Percentiles rank a stretch among this genome's conserved stretches.
Conservation (phyloP, 805 yeast species). For the Lachancea cidri region DNA sequence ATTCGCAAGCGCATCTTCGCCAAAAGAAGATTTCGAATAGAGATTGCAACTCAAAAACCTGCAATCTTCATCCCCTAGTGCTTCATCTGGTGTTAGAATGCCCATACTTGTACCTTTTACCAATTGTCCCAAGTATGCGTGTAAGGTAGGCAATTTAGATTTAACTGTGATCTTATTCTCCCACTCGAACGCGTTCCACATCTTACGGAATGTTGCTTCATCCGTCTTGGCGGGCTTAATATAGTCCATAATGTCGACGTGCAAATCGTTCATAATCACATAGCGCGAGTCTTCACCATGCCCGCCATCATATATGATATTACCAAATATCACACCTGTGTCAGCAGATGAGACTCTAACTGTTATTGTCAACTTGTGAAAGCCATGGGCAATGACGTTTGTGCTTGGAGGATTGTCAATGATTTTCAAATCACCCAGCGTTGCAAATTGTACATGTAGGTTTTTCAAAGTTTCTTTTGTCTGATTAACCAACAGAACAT, state of each 20-base stretch:
- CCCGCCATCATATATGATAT: slow-evolving; percentile 92
- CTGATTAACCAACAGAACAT: slow-evolving; percentile 90
- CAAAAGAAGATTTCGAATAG: slow-evolving; percentile 88
- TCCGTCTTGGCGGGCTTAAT: slow-evolving; percentile 91
- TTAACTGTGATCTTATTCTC: slow-evolving; percentile 93
- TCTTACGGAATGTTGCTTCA: slow-evolving; percentile 85
- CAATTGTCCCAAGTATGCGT: slow-evolving; percentile 71
- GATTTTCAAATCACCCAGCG: slow-evolving; percentile 92
- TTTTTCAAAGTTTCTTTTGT: slow-evolving; percentile 87
- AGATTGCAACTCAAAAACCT: slow-evolving; percentile 86
- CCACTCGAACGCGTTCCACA: slow-evolving; percentile 99
- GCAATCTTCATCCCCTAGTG: slow-evolving; percentile 76
- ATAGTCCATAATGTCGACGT: slow-evolving; percentile 95
- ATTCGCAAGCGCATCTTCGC: slow-evolving; percentile 96
- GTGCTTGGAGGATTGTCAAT: slow-evolving; percentile 86
- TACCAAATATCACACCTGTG: slow-evolving; percentile 96
- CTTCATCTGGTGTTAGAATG: slow-evolving; percentile 86
- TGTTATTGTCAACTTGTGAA: slow-evolving; percentile 83
- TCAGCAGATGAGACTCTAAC: slow-evolving; percentile 95
- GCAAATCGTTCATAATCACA: slow-evolving; percentile 90
- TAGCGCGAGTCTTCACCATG: slow-evolving; percentile 85
- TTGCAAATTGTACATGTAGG: slow-evolving; percentile 89
- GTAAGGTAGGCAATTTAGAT: slow-evolving; percentile 59
- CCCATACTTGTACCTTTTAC: slow-evolving; percentile 83
- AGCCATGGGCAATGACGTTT: slow-evolving; percentile 96